These are phyloP conservation scores for Blumeria hordei DNA, from an alignment of 2,329 filamentous ascomycete genomes.

Conservation along the genomic window DNA sequence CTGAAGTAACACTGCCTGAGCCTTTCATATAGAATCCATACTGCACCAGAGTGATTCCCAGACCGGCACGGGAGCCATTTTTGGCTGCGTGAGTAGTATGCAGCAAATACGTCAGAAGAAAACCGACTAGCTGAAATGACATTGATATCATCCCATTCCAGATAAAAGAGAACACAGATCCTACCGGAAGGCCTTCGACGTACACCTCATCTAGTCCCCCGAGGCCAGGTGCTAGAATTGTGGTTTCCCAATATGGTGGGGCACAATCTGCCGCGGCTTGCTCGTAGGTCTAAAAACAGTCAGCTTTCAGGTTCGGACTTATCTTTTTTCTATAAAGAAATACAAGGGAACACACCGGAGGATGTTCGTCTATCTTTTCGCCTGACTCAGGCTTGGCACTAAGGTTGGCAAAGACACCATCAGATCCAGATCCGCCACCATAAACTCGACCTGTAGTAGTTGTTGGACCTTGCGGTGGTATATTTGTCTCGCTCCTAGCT, in stretches of 20 bases:
- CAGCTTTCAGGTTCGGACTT: background rate
- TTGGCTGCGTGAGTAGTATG: constrained; percentile 97
- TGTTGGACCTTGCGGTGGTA: constrained; percentile 11
- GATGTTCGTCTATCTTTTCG: constrained; percentile 64
- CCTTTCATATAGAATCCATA: constrained; percentile 92
- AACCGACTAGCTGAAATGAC: constrained; percentile 91
- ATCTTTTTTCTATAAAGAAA: constrained; percentile 1
- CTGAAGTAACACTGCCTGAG: constrained; percentile 18
- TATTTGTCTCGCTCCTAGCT: constrained; percentile 10
- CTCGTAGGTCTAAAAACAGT: constrained; percentile 55
- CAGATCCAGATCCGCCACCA: constrained; percentile 54
- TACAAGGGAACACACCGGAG: constrained; percentile 45
- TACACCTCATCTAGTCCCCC: constrained; percentile 87
- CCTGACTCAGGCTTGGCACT: constrained; percentile 69
- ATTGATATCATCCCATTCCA: constrained; percentile 95
- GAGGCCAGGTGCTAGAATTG: constrained; percentile 78
- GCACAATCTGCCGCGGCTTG: constrained; percentile 91
- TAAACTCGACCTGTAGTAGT: constrained; percentile 25
- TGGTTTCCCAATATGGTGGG: constrained; percentile 97
- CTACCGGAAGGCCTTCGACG: constrained; percentile 84
- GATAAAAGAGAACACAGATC: constrained; percentile 64
- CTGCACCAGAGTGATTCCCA: constrained; percentile 86
- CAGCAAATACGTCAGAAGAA: constrained; percentile 89
- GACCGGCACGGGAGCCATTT: constrained; percentile 80
- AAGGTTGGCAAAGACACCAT: constrained; percentile 91